Evolutionary conservation across 305 asterid genomes (phyloP), one percentile per base, ranked within the genome.

Genomic region (Ruellia speciosa): DNA sequence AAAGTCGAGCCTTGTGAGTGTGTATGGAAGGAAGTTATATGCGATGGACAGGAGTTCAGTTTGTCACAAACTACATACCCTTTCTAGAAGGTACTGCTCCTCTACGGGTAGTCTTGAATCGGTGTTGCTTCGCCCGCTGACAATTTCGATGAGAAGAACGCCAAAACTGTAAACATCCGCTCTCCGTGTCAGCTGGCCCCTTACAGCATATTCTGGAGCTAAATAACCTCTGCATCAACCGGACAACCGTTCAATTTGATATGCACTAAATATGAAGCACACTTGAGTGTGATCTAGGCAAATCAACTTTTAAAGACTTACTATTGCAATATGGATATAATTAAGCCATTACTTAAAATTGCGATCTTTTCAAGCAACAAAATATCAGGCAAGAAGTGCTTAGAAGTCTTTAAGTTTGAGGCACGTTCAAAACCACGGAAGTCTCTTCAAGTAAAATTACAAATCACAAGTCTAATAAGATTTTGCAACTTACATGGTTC

Each of bases 191-290:
- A 88, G 72, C 72, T 88, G 92, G 18, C 97, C 94, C 68, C 95
- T 75, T 54, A 92, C 62, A 16, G 96, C 99, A 65, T 92, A 92
- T 71, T 92, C 99, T 11, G 99, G 99, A 47, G 99, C 99, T 83
- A 92, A 78, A 75, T 92, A 92, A 48, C 99, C 99, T 69, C 97
- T 92, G 90, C 70, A 78, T 64, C 20, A 56, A 56, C 47, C 40
- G 10, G 35, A 0, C 41, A 48, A 40, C 55, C 5, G 33, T 52
- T 64, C 56, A 33, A 54, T 56, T 66, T 52, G 9, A 33, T 48
- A 50, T 49, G 62, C 43, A 17, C n/a, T 19, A 13, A 14, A 16
- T 16, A 39, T 39, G 45, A 5, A 39, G 10, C 45, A 39, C 45
- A 39, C 13, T 12, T 0, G 3, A 12, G 13, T 7, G 45, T 7